These are phyloP conservation scores for Hyaloscypha finlandica DNA, from an alignment of 495 filamentous ascomycete species.

Conservation along the genomic window DNA sequence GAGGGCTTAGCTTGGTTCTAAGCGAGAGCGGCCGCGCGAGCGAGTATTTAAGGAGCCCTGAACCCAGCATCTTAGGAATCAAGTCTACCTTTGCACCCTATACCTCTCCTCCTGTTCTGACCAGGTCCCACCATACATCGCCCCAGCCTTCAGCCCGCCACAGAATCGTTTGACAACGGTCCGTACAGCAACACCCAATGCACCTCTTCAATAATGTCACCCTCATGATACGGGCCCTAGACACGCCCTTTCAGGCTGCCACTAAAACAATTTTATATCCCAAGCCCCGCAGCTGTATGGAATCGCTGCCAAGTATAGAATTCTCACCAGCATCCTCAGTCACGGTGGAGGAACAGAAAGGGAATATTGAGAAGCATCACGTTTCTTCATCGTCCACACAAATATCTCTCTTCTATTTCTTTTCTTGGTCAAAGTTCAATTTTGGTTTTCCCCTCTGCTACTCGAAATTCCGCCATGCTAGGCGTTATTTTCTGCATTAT, in stretches of 20 bases:
- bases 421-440: not conserved
- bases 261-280: not conserved
- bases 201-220: not conserved
- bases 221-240: not conserved
- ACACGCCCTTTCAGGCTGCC: not conserved
- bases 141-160: not conserved
- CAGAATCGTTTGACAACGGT: not conserved
- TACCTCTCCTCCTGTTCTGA: too few species aligned
- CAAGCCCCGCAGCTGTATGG: not conserved
- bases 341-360: not conserved
- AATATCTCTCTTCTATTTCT: not conserved
- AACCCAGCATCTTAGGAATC: too few species aligned
- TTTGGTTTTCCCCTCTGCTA: not conserved
- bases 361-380: not conserved
- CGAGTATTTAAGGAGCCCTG: too few species aligned
- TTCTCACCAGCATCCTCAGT: not conserved
- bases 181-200: not conserved
- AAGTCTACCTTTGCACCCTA: too few species aligned
- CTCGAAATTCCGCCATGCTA: not conserved
- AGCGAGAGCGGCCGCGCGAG: too few species aligned
- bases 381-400: not conserved
- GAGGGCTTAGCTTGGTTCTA: too few species aligned
- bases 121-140: too few species aligned
- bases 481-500: not conserved
- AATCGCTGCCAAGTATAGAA: not conserved